A percentile compares a stretch with the other conserved stretches of the same genome.
Conservation (phyloP, 371 early-diverging fungal genomes). For the Catenaria anguillulae region DNA sequence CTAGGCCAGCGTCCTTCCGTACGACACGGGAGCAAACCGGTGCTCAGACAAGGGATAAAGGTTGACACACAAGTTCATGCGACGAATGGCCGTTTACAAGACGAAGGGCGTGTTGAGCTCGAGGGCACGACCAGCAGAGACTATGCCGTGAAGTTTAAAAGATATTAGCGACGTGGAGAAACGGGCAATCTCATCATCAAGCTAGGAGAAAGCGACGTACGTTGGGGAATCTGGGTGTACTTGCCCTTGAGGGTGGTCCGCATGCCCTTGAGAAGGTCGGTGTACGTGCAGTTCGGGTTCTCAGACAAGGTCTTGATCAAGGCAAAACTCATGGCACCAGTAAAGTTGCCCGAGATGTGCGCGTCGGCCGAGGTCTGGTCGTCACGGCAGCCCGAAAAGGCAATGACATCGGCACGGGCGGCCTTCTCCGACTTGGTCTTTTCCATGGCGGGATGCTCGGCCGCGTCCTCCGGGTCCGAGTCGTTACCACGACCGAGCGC, state of each 20-base stretch:
- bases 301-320: background rate
- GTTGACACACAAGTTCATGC: too few relatives aligned
- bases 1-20: too few relatives aligned
- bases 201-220: too few relatives aligned
- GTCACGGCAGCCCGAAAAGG: slow-evolving; percentile 24
- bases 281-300: background rate
- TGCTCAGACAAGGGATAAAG: too few relatives aligned
- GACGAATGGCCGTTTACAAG: too few relatives aligned
- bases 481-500: too few relatives aligned
- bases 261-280: background rate
- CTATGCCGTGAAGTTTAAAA: too few relatives aligned
- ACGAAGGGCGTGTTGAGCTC: too few relatives aligned
- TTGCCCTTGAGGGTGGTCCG: background rate
- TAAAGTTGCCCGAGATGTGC: background rate
- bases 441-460: background rate
- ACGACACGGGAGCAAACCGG: too few relatives aligned
- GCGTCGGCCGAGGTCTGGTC: slow-evolving; percentile 17
- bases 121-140: too few relatives aligned
- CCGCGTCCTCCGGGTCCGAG: background rate
- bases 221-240: background rate
- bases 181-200: too few relatives aligned
- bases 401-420: background rate
- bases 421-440: background rate
- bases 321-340: background rate
- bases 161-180: too few relatives aligned